Conservation (phyloP, 371 early-diverging fungal genomes). For the Mucor plumbeus region DNA sequence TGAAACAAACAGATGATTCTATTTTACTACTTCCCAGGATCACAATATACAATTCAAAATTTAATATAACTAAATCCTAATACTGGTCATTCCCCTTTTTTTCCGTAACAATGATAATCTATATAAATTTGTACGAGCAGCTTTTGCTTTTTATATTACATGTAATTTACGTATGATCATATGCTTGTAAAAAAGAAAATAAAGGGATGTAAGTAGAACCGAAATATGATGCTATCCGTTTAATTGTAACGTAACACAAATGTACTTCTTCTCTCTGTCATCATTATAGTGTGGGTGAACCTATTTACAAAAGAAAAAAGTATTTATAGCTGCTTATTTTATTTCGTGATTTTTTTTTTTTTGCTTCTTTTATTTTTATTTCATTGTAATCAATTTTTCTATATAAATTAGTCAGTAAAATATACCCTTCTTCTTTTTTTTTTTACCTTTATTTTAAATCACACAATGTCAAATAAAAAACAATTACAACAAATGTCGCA, state of each 20-base stretch:
- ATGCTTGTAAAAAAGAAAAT: background rate
- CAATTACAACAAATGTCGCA: constrained; percentile 27
- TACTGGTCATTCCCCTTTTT: background rate
- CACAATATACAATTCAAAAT: background rate
- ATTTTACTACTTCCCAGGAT: constrained; percentile 15
- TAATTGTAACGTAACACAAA: constrained; percentile 1
- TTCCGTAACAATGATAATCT: background rate
- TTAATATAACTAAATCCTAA: constrained; percentile 1
- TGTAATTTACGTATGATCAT: too few relatives aligned
- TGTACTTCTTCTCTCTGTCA: constrained; percentile 2
- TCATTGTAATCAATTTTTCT: constrained; percentile 4
- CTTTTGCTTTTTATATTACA: background rate
- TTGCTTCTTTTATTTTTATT: constrained; percentile 1
- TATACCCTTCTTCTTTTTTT: constrained; percentile 4
- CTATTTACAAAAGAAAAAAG: constrained; percentile 8
- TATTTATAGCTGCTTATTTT: constrained; percentile 16
- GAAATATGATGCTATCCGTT: constrained; percentile 1
- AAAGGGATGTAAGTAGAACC: background rate
- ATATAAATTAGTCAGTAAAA: background rate
- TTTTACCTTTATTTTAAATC: constrained; percentile 7
- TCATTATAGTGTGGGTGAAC: constrained; percentile 2
- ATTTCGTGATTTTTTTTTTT: constrained; percentile 5
- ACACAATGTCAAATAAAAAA: constrained; percentile 18
- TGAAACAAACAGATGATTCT: constrained; percentile 27
- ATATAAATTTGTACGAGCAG: too few relatives aligned